phyloP scores from a whole-genome alignment of 2,329 filamentous ascomycete species.

The Cadophora luteo-olivacea region DNA sequence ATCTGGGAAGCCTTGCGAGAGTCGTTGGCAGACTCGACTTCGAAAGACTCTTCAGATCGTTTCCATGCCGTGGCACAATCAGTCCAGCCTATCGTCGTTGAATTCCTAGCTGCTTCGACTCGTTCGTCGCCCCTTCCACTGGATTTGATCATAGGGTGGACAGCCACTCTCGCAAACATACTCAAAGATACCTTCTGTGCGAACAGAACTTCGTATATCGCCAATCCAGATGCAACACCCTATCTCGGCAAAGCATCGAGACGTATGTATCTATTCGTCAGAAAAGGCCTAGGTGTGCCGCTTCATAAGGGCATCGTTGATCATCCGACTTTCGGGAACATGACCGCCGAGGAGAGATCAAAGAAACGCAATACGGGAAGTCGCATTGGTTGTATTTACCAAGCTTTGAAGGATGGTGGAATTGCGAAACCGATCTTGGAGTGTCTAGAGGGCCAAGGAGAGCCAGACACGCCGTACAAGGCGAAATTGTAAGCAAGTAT shows the following conservation, averaged over 20 bases:
- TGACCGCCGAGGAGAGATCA: background rate
- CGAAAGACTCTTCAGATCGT: constrained; percentile 24
- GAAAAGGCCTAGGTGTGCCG: constrained; percentile 14
- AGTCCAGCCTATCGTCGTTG: constrained; percentile 15
- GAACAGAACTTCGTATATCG: background rate
- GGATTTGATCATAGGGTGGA: constrained; percentile 17
- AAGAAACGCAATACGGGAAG: constrained; percentile 18
- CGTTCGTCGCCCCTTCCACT: background rate
- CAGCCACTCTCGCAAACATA: constrained; percentile 10
- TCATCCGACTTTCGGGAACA: constrained; percentile 18
- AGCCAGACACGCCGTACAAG: background rate
- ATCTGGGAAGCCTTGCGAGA: constrained; percentile 3
- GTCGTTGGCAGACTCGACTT: constrained; percentile 10
- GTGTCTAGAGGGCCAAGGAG: constrained; percentile 13
- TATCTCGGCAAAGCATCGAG: constrained; percentile 29
- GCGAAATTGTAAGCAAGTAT: constrained; percentile 12
- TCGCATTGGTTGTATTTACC: constrained; percentile 20
- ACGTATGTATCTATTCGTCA: constrained; percentile 29
- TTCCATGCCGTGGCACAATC: constrained; percentile 20
- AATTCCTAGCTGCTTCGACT: constrained; percentile 4
- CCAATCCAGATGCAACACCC: background rate
- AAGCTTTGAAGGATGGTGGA: constrained; percentile 19
- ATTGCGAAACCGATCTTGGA: constrained; percentile 10
- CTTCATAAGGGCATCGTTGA: constrained; percentile 17
- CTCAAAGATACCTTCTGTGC: constrained; percentile 14